phyloP scores from a whole-genome alignment of 352 stramenopile species.

The Globisporangium mamillatum region DNA sequence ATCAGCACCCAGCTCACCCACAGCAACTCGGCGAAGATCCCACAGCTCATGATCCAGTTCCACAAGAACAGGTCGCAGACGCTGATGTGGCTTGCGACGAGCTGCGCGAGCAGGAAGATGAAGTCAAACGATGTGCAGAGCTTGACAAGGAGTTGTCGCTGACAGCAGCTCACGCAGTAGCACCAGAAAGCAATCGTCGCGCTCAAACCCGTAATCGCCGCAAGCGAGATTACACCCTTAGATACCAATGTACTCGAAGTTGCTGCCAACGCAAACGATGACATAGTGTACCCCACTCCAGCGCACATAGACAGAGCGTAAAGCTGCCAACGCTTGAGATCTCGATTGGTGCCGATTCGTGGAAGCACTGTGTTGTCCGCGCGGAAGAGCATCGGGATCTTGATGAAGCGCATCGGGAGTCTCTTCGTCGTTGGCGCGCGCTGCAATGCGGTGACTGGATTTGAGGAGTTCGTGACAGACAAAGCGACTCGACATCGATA shows the following conservation, averaged over 20 bases:
- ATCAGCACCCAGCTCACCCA: conserved; percentile 10
- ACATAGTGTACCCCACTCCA: background rate
- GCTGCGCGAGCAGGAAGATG: conserved; percentile 10
- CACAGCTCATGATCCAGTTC: background rate
- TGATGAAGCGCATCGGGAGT: conserved; percentile 8
- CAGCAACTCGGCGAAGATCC: background rate
- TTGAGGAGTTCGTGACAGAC: too few relatives aligned
- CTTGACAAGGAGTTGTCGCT: background rate
- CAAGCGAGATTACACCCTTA: background rate
- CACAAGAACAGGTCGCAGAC: background rate
- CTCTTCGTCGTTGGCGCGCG: background rate
- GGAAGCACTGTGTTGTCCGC: background rate
- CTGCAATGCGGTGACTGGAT: background rate
- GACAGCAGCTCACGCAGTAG: background rate
- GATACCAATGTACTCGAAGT: background rate
- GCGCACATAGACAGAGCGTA: background rate
- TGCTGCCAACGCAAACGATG: background rate
- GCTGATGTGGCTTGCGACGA: background rate
- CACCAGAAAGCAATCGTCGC: background rate
- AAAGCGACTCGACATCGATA: conserved; percentile 1
- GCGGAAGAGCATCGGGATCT: background rate
- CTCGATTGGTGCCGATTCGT: background rate
- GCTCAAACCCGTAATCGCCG: background rate
- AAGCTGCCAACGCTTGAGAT: background rate
- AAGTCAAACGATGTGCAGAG: conserved; percentile 23